phyloP scores from a whole-genome alignment of 495 filamentous ascomycete species.

The Tuber umbilicatum region DNA sequence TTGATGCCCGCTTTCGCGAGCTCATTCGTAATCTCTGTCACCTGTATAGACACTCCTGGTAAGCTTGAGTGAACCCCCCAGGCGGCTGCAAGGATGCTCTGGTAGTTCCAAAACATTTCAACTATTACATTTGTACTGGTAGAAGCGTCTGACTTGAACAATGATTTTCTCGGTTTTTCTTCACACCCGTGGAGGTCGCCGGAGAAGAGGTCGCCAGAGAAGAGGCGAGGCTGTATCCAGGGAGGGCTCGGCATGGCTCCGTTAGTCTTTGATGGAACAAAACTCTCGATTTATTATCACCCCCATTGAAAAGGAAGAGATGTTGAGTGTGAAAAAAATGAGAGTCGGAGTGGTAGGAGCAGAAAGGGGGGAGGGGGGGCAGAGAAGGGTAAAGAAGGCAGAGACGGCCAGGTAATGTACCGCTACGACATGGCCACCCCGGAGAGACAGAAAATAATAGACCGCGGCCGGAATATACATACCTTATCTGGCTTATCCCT shows the following conservation, averaged over 20 bases:
- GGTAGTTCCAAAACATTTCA: constrained; percentile 28
- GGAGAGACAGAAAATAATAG: constrained; percentile 8
- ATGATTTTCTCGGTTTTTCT: constrained; percentile 23
- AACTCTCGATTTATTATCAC: background rate
- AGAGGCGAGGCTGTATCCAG: constrained; percentile 27
- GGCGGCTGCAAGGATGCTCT: constrained; percentile 30
- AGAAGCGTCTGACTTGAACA: constrained; percentile 24
- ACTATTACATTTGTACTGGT: constrained; percentile 27
- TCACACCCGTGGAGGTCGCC: constrained; percentile 30
- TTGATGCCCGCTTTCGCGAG: constrained; percentile 18
- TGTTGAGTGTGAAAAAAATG: background rate
- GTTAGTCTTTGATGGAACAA: constrained; percentile 15
- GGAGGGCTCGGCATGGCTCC: constrained; percentile 11
- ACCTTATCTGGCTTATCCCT: constrained; percentile 32
- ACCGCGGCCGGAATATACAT: constrained; percentile 15
- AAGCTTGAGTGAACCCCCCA: constrained; percentile 37
- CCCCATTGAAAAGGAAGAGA: background rate
- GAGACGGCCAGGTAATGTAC: constrained; percentile 6
- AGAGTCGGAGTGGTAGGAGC: background rate
- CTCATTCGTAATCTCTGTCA: constrained; percentile 21
- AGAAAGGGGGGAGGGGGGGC: background rate
- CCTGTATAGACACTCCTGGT: constrained; percentile 28
- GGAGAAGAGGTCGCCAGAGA: constrained; percentile 33
- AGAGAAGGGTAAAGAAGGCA: background rate
- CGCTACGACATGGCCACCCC: constrained; percentile 5